phyloP scores from a whole-genome alignment of 805 yeast genomes.

The Candida lessepsii region DNA sequence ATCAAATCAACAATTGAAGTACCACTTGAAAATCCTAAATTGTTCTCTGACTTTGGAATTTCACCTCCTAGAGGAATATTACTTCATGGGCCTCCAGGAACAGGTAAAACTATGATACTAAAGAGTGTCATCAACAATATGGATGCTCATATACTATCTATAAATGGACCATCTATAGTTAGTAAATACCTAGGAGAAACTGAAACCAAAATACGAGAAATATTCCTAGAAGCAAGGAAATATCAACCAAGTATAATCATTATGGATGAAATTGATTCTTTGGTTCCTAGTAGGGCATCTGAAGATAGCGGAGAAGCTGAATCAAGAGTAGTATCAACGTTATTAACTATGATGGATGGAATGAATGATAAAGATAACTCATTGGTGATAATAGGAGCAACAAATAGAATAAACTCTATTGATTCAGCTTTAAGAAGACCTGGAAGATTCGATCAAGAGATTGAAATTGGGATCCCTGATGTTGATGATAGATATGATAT shows the following conservation, averaged over 20 bases:
- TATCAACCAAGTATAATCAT: slow-evolving; percentile 87
- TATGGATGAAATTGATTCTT: slow-evolving; percentile 90
- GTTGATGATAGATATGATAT: slow-evolving; percentile 75
- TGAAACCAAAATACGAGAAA: slow-evolving; percentile 76
- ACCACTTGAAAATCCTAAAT: slow-evolving; percentile 74
- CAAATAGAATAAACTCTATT: slow-evolving; percentile 66
- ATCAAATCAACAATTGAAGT: slow-evolving; percentile 70
- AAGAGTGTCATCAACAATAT: slow-evolving; percentile 77
- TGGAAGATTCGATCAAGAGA: slow-evolving; percentile 86
- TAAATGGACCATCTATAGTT: slow-evolving; percentile 89
- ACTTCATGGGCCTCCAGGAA: slow-evolving; percentile 95
- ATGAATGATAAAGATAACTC: slow-evolving; percentile 68
- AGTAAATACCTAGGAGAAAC: slow-evolving; percentile 95
- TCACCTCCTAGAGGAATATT: slow-evolving; percentile 93
- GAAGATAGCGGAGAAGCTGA: slow-evolving; percentile 93
- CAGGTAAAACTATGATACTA: slow-evolving; percentile 89
- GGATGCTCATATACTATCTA: slow-evolving; percentile 79
- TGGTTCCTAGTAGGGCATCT: slow-evolving; percentile 78
- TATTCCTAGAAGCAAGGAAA: slow-evolving; percentile 79
- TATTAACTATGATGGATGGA: slow-evolving; percentile 79
- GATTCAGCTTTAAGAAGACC: slow-evolving; percentile 80
- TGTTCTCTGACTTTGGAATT: slow-evolving; percentile 82
- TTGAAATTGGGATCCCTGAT: slow-evolving; percentile 92
- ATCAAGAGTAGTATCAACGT: slow-evolving; percentile 83
- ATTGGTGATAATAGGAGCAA: slow-evolving; percentile 71